Base-by-base conservation (phyloP, 768 basidiomycete genomes). In the Cystobasidium onofrii region DNA sequence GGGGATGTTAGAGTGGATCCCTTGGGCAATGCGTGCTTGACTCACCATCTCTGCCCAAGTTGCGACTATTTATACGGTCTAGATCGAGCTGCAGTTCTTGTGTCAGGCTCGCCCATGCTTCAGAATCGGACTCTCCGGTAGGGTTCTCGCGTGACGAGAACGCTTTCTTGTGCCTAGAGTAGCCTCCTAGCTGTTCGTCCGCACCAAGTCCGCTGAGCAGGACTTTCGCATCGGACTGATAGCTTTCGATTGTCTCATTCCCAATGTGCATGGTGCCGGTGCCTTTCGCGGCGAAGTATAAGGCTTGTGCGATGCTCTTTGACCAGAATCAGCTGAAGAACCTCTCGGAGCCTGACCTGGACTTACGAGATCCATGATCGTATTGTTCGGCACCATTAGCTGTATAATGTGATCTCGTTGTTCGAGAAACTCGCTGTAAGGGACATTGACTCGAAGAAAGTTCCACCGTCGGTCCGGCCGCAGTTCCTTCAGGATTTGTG, bases 161-260 rank as follows among this genome's bases (percentile, higher is more conserved):
- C 0, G 88, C 90, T 12, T 87, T 86, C 9, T 91, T 86, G 82
- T 97, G 93, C 73, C 96, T 85, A 1, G 90, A 86, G 80, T 99
- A 99, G 0, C 96, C 96, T 1, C 93, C 96, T 3, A 99, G 84
- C 46, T 97, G 84, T 80, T 99, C 96, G 79, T 99, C 96, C 0
- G 96, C 91, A 0, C 96, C 96, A 7, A 99, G 83, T 0, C 96
- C 96, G 75, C 88, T 94, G 29, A 99, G 82, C 10, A 97, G 83
- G 0, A 98, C 92, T 54, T 87, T 86, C 0, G 96, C 92, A 9
- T 84, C 80, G 75, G 89, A 93, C 0, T 82, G 84, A 81, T 96
- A 95, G 63, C 13, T 76, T 77, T 85, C 84, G 0, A 90, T 6
- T 15, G 15, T 15, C 78, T 62, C 84, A 82, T 0, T 46, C 7